These are phyloP conservation scores for Lodderomyces theae DNA, from an alignment of 1,139 yeast genomes.

Conservation along the genomic window DNA sequence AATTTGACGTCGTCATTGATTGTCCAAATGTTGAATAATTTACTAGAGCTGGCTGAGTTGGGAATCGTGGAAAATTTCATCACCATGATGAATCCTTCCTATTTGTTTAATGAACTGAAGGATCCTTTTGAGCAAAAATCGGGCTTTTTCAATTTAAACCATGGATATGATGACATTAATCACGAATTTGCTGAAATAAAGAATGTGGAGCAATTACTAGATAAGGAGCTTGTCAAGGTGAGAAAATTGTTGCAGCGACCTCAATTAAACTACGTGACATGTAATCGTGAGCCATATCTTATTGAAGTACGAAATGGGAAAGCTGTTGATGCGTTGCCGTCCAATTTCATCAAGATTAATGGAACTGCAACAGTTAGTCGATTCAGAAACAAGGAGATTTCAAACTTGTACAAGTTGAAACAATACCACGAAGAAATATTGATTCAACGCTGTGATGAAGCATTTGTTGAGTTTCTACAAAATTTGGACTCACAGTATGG, in stretches of 20 bases:
- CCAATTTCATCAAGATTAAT: conserved; percentile 71
- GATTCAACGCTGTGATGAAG: conserved; percentile 50
- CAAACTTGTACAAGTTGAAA: conserved; percentile 49
- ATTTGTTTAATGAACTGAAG: conserved; percentile 51
- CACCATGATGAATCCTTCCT: conserved; percentile 53
- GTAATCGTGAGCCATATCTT: conserved; percentile 63
- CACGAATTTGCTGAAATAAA: conserved; percentile 42
- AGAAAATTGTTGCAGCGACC: conserved; percentile 54
- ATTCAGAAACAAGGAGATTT: conserved; percentile 62
- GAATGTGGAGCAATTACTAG: conserved; percentile 42
- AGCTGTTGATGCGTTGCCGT: conserved; percentile 56
- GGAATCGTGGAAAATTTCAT: conserved; percentile 34
- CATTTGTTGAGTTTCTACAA: conserved; percentile 52
- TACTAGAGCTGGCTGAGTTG: conserved; percentile 18
- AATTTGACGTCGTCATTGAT: conserved; percentile 26
- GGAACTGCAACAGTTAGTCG: conserved; percentile 72
- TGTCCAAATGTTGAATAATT: conserved; percentile 19
- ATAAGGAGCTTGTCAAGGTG: conserved; percentile 49
- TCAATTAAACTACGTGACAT: conserved; percentile 52
- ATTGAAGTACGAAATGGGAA: conserved; percentile 68
- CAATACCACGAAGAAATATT: conserved; percentile 65
- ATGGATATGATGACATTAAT: conserved; percentile 38
- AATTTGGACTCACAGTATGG: conserved; percentile 48
- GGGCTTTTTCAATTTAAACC: conserved; percentile 49
- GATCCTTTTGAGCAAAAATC: conserved; percentile 43